Conservation (phyloP, 768 basidiomycete species). For the Dentipellis sp. region DNA sequence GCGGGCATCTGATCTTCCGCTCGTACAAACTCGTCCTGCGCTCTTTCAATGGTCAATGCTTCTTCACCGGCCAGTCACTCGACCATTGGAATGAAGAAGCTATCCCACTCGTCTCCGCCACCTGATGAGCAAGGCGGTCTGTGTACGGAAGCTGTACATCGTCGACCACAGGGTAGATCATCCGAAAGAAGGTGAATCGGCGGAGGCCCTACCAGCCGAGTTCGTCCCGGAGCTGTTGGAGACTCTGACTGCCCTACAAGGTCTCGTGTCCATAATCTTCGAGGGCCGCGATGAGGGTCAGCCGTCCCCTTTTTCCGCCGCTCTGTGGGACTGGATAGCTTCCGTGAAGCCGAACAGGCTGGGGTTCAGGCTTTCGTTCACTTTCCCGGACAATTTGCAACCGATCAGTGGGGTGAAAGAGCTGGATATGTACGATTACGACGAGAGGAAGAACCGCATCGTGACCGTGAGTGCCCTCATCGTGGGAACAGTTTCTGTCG, state of each 20-base stretch:
- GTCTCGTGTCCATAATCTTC: background rate
- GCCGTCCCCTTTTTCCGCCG: background rate
- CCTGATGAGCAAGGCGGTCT: background rate
- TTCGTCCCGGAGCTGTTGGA: background rate
- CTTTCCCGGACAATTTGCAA: too few relatives aligned
- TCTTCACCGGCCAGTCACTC: background rate
- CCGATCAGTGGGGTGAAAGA: too few relatives aligned
- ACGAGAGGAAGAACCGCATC: too few relatives aligned
- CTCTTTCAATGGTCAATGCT: background rate
- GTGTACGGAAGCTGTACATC: background rate
- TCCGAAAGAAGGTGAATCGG: background rate
- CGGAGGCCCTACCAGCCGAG: background rate
- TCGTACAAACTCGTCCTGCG: background rate
- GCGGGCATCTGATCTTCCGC: background rate
- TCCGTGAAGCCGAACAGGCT: too few relatives aligned
- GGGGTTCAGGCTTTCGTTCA: too few relatives aligned
- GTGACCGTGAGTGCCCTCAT: too few relatives aligned
- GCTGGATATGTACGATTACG: too few relatives aligned
- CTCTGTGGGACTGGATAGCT: background rate
- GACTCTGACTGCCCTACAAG: background rate
- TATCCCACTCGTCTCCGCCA: background rate
- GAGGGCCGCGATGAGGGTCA: background rate
- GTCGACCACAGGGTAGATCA: background rate
- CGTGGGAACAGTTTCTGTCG: too few relatives aligned
- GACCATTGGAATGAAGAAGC: background rate